Evolutionary conservation across 768 basidiomycete species (phyloP), one percentile per base, ranked within the genome.

Genomic region (Tephrocybe sp.): DNA sequence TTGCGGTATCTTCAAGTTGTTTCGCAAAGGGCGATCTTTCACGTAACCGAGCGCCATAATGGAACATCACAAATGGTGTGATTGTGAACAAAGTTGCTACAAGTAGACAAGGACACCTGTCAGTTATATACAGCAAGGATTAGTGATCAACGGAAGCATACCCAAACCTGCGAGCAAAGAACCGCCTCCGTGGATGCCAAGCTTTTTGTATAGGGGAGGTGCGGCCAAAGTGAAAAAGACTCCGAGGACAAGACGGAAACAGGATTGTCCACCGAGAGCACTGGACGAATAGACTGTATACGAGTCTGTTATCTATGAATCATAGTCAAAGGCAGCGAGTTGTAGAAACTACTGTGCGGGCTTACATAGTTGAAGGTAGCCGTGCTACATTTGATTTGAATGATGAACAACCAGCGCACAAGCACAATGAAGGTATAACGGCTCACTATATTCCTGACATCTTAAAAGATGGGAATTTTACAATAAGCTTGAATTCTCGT

Each of bases 201-300:
- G 42, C 6, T 30, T 44, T 8, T 27, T 19, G 27, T 44, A 44
- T 23, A 44, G 12, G 11, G 42, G 42, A 6, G 25, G 19, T 12
- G 42, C 42, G 19, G 42, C 42, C 27, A 44, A 44, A 19, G 19
- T 44, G 15, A 44, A 44, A 23, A 44, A 31, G 13, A 23, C 42
- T 16, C 42, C 42, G n/a, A 31, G 27, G 19, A 31, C 42, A 19
- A 44, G 25, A 15, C 42, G 42, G 30, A 44, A 25, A 31, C 42
- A 44, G 18, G 29, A 30, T 21, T 16, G 42, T 44, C 27, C 42
- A 4, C 42, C 30, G 11, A 44, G 30, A 19, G 42, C 42, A 44
- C 42, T 44, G 16, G 42, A 44, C 5, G 42, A 44, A n/a, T 44
- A 44, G 27, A 44, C 19, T 31, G 42, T 44, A 31, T 44, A 44